Evolutionary conservation across 108 stramenopile species (phyloP), one percentile per base, ranked within the genome.

Genomic region (Cyclostephanos invisitatus): DNA sequence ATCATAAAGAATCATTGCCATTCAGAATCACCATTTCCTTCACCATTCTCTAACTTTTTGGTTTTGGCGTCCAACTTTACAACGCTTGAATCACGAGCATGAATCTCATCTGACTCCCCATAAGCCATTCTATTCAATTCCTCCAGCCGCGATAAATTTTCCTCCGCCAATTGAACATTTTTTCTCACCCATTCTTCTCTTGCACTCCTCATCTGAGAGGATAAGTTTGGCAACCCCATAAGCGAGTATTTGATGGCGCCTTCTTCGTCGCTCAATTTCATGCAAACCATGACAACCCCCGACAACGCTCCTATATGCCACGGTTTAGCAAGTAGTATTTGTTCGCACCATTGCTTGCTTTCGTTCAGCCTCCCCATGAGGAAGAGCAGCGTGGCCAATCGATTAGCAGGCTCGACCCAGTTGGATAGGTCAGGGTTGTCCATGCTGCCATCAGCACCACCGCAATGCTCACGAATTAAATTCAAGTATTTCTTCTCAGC

Each of bases 301-400:
- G 81, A 83, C 38, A 95, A 73, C 10, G 93, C 93, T 24, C 91
- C 93, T 54, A 95, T 78, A 53, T 95, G 93, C 87, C 89, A 90
- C 0, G 91, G 91, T 46, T 92, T 95, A 24, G 85, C 60, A 20
- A 66, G 50, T 29, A 95, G 56, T 22, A 95, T 87, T 27, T 82
- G 47, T 62, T 89, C 72, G 50, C 86, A 86, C 58, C 89, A 70
- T 35, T 67, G 46, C 61, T 83, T 80, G 49, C 86, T 81, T 62
- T 87, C 85, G 5, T 86, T 57, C 20, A 78, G 38, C 25, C 85
- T 75, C 28, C 87, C 87, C 82, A 80, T 83, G 29, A 89, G 59
- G 54, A 77, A 87, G 44, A 85, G 75, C 3, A 95, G 66, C 5
- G 85, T 91, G 10, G 93, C 93, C 21, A 95, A 77, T 29, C 85